Evolutionary conservation across 257 asterid species (phyloP), one percentile per base, ranked within the genome.

Genomic region (Forsythia viridissima): DNA sequence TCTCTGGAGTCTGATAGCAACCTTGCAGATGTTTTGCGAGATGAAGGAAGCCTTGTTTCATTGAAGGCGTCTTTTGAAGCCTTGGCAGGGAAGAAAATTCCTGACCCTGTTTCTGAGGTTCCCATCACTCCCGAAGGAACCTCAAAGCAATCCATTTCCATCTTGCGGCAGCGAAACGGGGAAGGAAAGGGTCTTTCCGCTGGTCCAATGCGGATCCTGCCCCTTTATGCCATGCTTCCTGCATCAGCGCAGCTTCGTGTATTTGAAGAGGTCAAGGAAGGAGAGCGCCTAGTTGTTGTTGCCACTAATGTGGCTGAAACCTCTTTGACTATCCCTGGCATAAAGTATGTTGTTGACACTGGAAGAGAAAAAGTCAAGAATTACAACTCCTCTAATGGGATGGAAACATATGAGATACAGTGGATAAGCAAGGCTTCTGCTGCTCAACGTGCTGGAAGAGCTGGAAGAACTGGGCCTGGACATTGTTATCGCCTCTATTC

Each of bases 341-440:
- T 95, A 81, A 93, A 87, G 80, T 95, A 95, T 80, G 96, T 95
- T 20, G 97, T 95, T 74, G 99, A 95, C 86, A 91, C 99, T 3
- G 99, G 99, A 77, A 87, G 97, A 85, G 98, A 90, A 81, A 95
- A 95, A 83, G 91, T 88, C 66, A 95, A 95, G 89, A 90, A 83
- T 61, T 95, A 91, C 81, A 90, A 91, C 89, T 82, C 93, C 76
- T 84, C 90, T 15, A 95, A 81, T 24, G 99, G 98, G 70, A 92
- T 95, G 92, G 99, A 92, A 80, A 79, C 91, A 18, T 95, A 83
- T 81, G 97, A 93, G 78, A 80, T 93, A 76, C 97, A 95, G 78
- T 95, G 98, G 97, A 93, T 95, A 82, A 95, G 99, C 80, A 92
- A 93, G 87, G 99, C 99, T 75, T 95, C 99, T 77, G 99, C 98